phyloP scores from a whole-genome alignment of 225 moss, liverwort and hornwort genomes.

The Rhytidiadelphus loreus region DNA sequence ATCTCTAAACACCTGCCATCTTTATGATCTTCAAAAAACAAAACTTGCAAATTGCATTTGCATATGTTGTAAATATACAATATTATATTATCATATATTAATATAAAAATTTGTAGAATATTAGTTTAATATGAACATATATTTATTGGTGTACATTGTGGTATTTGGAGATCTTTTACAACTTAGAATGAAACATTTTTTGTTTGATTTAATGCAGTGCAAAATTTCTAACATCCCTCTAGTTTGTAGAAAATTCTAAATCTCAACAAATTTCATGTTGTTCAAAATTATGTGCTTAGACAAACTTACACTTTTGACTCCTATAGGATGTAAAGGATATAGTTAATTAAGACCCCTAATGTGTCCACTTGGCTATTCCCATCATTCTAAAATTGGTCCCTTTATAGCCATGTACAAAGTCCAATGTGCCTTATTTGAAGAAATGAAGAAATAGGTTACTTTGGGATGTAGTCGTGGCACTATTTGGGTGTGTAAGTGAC shows the following conservation, averaged over 20 bases:
- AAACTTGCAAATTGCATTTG: not conserved
- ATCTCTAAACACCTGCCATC: not conserved
- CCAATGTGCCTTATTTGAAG: not conserved
- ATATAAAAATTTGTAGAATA: not conserved
- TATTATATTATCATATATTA: not conserved
- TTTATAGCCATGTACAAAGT: no score
- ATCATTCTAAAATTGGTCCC: not conserved
- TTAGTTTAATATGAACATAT: not conserved
- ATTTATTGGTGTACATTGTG: not conserved
- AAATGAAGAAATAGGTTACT: not conserved
- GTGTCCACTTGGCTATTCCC: not conserved
- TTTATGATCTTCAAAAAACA: not conserved
- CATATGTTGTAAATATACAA: not conserved
- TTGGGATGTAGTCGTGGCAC: not conserved
- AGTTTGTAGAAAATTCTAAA: not conserved
- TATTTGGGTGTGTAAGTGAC: not conserved
- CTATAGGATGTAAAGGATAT: not conserved
- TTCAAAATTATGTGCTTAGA: not conserved
- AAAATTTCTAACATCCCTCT: accelerated
- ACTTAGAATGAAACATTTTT: not conserved
- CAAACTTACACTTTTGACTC: not conserved
- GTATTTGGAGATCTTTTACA: not conserved
- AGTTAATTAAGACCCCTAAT: not conserved
- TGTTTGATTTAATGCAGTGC: not conserved
- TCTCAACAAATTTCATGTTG: not conserved